A percentile compares a stretch with the other conserved stretches of the same genome.
Evolutionary conservation across 768 basidiomycete species (phyloP).

Genomic region (Russula lepida): DNA sequence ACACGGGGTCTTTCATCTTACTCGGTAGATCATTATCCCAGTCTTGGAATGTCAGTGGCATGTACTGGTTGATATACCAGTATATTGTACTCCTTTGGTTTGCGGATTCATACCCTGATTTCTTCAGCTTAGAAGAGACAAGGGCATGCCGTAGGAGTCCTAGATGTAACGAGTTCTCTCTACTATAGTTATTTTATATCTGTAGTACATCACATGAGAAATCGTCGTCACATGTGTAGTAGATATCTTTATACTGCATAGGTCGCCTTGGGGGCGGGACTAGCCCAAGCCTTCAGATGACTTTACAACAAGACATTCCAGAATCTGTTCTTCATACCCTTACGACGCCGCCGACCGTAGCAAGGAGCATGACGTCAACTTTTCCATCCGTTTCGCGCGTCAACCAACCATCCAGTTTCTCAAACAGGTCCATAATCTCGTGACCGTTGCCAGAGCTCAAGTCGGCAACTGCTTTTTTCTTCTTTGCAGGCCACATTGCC

Average conservation of each 20-base stretch:
- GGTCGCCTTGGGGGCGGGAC: background rate
- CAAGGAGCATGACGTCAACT: conserved; percentile 61
- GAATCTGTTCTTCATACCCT: conserved; percentile 28
- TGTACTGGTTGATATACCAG: too few species aligned
- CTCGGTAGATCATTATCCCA: too few species aligned
- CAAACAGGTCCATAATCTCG: conserved; percentile 63
- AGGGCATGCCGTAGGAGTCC: too few species aligned
- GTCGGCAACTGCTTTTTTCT: background rate
- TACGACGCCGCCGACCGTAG: conserved; percentile 58
- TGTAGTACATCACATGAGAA: background rate
- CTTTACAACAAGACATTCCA: background rate
- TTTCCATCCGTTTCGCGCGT: conserved; percentile 51
- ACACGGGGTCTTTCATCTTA: too few species aligned
- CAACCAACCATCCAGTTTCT: conserved; percentile 68
- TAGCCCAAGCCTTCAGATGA: background rate
- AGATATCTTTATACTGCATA: background rate
- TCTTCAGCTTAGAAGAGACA: too few species aligned
- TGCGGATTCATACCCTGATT: too few species aligned
- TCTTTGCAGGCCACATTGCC: conserved; percentile 74
- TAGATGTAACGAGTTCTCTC: too few species aligned
- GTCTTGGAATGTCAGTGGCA: too few species aligned
- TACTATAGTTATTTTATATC: too few species aligned
- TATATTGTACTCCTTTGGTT: too few species aligned
- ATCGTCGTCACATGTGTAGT: background rate
- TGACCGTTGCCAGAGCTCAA: conserved; percentile 22